Evolutionary conservation across 441 rosid genomes (phyloP).

Genomic region (Pelargonium australe): DNA sequence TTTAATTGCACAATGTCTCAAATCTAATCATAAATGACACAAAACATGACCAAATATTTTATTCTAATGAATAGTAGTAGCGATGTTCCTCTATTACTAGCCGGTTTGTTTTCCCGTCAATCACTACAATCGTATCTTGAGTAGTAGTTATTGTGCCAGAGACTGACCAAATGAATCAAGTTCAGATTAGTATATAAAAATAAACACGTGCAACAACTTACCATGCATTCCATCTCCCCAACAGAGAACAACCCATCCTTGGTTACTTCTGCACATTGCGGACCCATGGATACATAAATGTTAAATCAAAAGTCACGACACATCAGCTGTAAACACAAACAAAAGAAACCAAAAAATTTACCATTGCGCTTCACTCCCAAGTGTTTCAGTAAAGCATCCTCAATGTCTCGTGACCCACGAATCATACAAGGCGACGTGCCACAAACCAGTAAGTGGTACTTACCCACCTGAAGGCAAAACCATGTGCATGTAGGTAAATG

Average conservation of each 20-base stretch:
- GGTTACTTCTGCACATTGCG: constrained; percentile 64
- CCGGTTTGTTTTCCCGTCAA: no score
- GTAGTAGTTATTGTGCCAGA: background rate
- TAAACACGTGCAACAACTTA: constrained; percentile 26
- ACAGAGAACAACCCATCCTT: constrained; percentile 96
- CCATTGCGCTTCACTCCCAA: constrained; percentile 96
- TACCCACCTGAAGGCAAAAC: constrained; percentile 64
- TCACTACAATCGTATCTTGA: background rate
- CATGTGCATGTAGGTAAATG: constrained; percentile 14
- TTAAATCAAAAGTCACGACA: constrained; percentile 13
- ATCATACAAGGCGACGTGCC: constrained; percentile 99
- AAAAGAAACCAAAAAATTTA: constrained; percentile 20
- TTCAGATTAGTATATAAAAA: constrained; percentile 3
- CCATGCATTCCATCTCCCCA: constrained; percentile 99
- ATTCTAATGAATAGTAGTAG: no score
- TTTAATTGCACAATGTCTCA: no score
- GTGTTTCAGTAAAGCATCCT: constrained; percentile 76
- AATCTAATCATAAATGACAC: no score
- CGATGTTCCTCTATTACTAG: no score
- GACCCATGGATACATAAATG: constrained; percentile 14
- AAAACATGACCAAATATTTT: no score
- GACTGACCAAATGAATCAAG: constrained; percentile 9
- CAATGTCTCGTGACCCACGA: constrained; percentile 84
- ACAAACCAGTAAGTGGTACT: constrained; percentile 92
- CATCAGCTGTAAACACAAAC: background rate